Conservation (phyloP, 371 early-diverging fungal genomes). For the Massospora cicadina region DNA sequence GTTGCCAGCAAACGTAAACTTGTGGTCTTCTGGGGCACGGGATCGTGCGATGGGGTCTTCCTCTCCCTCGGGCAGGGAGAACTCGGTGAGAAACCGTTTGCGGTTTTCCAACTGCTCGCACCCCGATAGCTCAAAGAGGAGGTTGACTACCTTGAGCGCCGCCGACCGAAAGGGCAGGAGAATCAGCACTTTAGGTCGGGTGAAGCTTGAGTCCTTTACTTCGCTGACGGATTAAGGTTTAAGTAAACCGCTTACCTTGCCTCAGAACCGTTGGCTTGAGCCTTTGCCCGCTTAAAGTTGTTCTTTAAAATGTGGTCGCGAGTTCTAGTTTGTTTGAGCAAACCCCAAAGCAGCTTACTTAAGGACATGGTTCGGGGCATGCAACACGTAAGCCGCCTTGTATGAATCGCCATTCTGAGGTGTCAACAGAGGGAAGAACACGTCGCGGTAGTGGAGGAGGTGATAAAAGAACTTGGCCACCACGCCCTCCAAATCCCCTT, state of each 20-base stretch:
- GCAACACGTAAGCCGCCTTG: constrained; percentile 52
- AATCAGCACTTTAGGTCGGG: constrained; percentile 81
- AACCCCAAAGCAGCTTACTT: constrained; percentile 27
- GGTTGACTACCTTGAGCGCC: constrained; percentile 59
- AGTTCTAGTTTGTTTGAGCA: constrained; percentile 20
- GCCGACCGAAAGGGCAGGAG: constrained; percentile 73
- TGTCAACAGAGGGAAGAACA: constrained; percentile 45
- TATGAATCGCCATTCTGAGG: constrained; percentile 41
- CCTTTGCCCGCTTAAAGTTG: constrained; percentile 45
- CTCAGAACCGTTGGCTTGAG: constrained; percentile 26
- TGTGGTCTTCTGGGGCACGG: constrained; percentile 35
- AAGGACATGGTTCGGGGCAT: constrained; percentile 75
- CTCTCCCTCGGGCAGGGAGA: constrained; percentile 16
- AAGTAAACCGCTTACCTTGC: constrained; percentile 17
- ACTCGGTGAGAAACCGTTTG: constrained; percentile 13
- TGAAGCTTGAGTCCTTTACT: constrained; percentile 85
- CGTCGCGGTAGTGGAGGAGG: constrained; percentile 54
- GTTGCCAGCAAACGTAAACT: constrained; percentile 76
- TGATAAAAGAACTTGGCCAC: constrained; percentile 40
- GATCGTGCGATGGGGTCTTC: constrained; percentile 32
- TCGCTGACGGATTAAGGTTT: constrained; percentile 30
- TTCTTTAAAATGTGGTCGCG: constrained; percentile 62
- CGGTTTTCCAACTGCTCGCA: constrained; percentile 45
- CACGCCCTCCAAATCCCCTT: constrained; percentile 25
- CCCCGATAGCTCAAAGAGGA: constrained; percentile 52